Evolutionary conservation across 2,329 filamentous ascomycete species (phyloP).

Genomic region (Hypoxylon sp.): DNA sequence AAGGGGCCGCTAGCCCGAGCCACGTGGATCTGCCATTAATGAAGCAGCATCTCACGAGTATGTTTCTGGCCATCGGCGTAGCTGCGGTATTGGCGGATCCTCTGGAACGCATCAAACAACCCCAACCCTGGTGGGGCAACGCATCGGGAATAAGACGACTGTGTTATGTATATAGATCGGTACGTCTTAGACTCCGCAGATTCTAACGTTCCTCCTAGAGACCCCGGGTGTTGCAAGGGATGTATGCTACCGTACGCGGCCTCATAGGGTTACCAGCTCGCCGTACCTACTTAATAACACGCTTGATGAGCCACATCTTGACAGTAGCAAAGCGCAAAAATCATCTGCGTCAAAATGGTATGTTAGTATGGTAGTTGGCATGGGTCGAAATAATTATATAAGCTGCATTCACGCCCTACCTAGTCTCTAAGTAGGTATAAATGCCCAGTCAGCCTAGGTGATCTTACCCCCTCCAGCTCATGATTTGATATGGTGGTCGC

Average conservation of each 20-base stretch:
- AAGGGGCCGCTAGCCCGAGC: neutral
- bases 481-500: too few relatives aligned
- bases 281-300: neutral
- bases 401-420: too few relatives aligned
- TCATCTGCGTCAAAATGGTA: too few relatives aligned
- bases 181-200: neutral
- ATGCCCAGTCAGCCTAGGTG: too few relatives aligned
- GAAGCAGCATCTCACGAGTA: neutral
- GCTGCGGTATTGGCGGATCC: neutral
- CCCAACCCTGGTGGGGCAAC: constrained; percentile 7
- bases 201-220: neutral
- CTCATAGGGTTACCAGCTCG: neutral
- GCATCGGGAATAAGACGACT: constrained; percentile 3
- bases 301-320: constrained; percentile 12
- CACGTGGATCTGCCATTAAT: constrained; percentile 3
- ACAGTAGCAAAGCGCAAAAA: neutral
- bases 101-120: neutral
- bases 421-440: too few relatives aligned
- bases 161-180: constrained; percentile 5
- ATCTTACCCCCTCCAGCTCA: too few relatives aligned
- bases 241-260: neutral
- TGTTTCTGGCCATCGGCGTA: neutral
- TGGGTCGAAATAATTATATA: too few relatives aligned
- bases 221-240: neutral
- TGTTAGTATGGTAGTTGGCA: too few relatives aligned